Evolutionary conservation across 768 basidiomycete genomes (phyloP).

Genomic region (Xerocomellus dryophilus): DNA sequence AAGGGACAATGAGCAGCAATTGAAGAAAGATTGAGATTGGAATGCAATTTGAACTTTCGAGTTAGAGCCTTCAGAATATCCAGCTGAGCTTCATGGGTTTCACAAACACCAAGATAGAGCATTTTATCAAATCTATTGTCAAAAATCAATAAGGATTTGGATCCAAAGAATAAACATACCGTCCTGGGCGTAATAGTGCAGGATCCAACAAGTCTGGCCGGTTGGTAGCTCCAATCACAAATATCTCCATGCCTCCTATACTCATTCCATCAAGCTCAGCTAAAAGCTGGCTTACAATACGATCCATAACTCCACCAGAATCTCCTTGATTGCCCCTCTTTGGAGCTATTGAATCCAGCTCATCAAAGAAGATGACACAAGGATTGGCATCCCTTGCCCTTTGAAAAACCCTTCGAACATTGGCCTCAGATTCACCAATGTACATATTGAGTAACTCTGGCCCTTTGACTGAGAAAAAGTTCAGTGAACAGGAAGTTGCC

Average conservation of each 20-base stretch:
- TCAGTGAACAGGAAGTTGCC: slow-evolving; percentile 90
- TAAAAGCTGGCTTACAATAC: slow-evolving; percentile 91
- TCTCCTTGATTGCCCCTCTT: slow-evolving; percentile 94
- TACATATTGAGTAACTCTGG: slow-evolving; percentile 98
- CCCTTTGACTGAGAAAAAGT: slow-evolving; percentile 97
- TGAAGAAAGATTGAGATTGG: slow-evolving; percentile 54
- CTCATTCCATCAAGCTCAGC: slow-evolving; percentile 94
- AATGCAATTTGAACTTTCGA: slow-evolving; percentile 82
- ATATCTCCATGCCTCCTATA: slow-evolving; percentile 66
- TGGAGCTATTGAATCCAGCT: slow-evolving; percentile 91
- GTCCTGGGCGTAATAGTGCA: slow-evolving; percentile 82
- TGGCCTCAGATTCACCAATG: slow-evolving; percentile 97
- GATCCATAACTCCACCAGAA: slow-evolving; percentile 97
- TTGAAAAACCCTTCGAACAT: slow-evolving; percentile 90
- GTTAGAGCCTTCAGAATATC: slow-evolving; percentile 89
- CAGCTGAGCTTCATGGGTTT: slow-evolving; percentile 79
- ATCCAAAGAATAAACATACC: slow-evolving; percentile 43
- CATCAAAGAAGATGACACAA: slow-evolving; percentile 96
- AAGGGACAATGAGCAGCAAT: slow-evolving; percentile 80
- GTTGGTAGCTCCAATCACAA: slow-evolving; percentile 96
- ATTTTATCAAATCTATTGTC: slow-evolving; percentile 86
- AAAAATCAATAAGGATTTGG: neutral
- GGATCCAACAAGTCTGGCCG: slow-evolving; percentile 89
- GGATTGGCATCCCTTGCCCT: slow-evolving; percentile 88
- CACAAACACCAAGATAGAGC: slow-evolving; percentile 92